Evolutionary conservation across 2,329 filamentous ascomycete species (phyloP), one percentile per base, ranked within the genome.

Genomic region (Monosporascus sp.): DNA sequence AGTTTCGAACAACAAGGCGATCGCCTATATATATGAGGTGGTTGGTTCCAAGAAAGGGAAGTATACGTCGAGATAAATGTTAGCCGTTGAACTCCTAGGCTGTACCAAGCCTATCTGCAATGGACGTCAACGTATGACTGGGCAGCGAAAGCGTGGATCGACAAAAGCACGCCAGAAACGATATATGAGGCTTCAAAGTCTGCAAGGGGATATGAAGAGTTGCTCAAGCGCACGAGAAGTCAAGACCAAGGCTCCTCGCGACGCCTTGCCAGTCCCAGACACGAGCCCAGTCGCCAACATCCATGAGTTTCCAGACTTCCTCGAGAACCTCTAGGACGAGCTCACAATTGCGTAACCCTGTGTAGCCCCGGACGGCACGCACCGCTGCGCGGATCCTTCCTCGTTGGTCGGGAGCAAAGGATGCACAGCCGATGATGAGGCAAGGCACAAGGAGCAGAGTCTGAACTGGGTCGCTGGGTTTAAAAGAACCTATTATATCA

Each of bases 231-330:
- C 79, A 81, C 3, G 82, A 70, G 59, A 84, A 84, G 65, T 84
- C 78, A 37, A 84, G 71, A 0, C 72, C 74, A 67, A 83, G 75
- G 7, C 70, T 62, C 50, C 72, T 68, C 1, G 82, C 81, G 27
- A 85, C 74, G 3, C 71, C 70, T 56, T 85, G 82, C 82, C 82
- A 86, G 64, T 87, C 83, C 83, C 83, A 87, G 7, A 80, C 81
- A 18, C 74, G 73, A 25, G 72, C 60, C 77, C 81, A 84, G 48
- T 85, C 79, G 20, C 77, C 80, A 9, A 67, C 65, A 25, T 78
- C 79, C 80, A 85, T 85, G 22, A 80, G 71, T 22, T 71, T 67
- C 83, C 83, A 86, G 3, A 85, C 71, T 58, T 80, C 76, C 58
- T 83, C 78, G 14, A 86, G 72, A 1, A 86, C 66, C 54, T 81